Base-by-base conservation (phyloP, 2,329 filamentous ascomycete species). In the Trichoderma cornu-damae region DNA sequence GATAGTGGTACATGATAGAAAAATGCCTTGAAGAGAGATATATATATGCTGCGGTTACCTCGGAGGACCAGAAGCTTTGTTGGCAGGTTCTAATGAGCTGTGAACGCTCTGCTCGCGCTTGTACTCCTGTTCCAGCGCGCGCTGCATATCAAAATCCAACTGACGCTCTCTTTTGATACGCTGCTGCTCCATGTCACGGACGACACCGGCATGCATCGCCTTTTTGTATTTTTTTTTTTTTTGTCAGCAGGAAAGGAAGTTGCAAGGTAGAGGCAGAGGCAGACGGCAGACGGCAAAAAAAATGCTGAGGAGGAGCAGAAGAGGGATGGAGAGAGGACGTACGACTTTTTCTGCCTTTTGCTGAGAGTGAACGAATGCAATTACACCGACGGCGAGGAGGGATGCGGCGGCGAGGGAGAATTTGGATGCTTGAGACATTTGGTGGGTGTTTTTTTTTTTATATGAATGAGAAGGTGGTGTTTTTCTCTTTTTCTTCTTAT, bases 181-280 rank as follows among this genome's bases (percentile, higher is more conserved):
- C 70, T 96, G 92, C 69, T 95, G 90, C 69, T 97, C 93, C 79
- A 96, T 88, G 68, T 99, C 94, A 62, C 93, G 89, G 62, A 97
- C 78, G 40, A 99, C 94, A 43, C 94, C 94, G 64, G 88, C 84
- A 69, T 99, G 94, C 94, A 99, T 99, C 58, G 90, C 89, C 94
- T 93, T 54, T 44, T n/a, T n/a, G n/a, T n/a, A n/a, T n/a, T n/a
- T n/a, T n/a, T n/a, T n/a, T 24, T 24, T 7, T 16, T 4, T n/a
- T 18, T n/a, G 40, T 52, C 47, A 52, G 42, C 20, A 52, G 24
- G 20, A n/a, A n/a, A n/a, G n/a, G 12, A 16, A 26, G 46, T 8
- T 14, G 7, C 28, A 26, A 46, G 28, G 14, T 30, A 9, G 28
- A 26, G 16, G 12, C 7, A 34, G 6, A 55, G 2, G 9, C 11